phyloP scores from a whole-genome alignment of 2,329 filamentous ascomycete species.

The Pseudogymnoascus sp. region DNA sequence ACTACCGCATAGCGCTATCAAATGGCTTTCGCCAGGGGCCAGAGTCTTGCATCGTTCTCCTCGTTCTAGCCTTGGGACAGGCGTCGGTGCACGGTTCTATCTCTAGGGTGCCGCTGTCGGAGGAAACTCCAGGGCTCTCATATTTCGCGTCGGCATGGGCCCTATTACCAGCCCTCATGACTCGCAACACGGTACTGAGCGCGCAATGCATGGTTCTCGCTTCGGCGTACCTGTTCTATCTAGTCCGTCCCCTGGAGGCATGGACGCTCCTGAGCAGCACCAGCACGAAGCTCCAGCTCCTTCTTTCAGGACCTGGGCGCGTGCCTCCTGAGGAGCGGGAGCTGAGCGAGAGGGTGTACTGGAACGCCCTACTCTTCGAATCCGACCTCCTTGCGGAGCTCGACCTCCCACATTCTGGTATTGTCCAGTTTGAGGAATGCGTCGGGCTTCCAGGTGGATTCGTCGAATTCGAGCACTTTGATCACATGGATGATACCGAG shows the following conservation, averaged over 20 bases:
- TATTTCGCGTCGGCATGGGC: slow-evolving; percentile 79
- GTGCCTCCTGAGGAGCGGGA: slow-evolving; percentile 65
- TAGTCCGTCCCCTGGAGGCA: slow-evolving; percentile 73
- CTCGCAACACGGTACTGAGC: slow-evolving; percentile 67
- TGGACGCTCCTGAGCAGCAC: slow-evolving; percentile 75
- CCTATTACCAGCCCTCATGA: slow-evolving; percentile 70
- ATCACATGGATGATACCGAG: slow-evolving; percentile 46
- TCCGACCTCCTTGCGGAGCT: slow-evolving; percentile 73
- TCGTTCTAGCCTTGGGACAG: slow-evolving; percentile 70
- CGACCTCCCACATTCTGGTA: slow-evolving; percentile 74
- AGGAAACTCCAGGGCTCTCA: slow-evolving; percentile 66
- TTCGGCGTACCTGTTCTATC: slow-evolving; percentile 74
- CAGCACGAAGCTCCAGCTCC: slow-evolving; percentile 71
- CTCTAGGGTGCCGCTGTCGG: slow-evolving; percentile 58
- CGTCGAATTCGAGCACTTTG: slow-evolving; percentile 41
- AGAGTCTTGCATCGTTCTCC: slow-evolving; percentile 73
- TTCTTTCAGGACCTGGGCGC: slow-evolving; percentile 65
- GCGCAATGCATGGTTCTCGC: slow-evolving; percentile 75
- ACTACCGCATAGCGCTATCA: slow-evolving; percentile 67
- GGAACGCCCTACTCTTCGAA: slow-evolving; percentile 75
- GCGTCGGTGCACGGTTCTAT: slow-evolving; percentile 71
- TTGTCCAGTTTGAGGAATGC: slow-evolving; percentile 73
- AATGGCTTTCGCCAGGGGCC: slow-evolving; percentile 71
- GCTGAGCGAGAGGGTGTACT: slow-evolving; percentile 70
- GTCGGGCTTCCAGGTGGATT: slow-evolving; percentile 74